Conservation (phyloP, 176 grass and related monocot species). For the Aegilops longissima region DNA sequence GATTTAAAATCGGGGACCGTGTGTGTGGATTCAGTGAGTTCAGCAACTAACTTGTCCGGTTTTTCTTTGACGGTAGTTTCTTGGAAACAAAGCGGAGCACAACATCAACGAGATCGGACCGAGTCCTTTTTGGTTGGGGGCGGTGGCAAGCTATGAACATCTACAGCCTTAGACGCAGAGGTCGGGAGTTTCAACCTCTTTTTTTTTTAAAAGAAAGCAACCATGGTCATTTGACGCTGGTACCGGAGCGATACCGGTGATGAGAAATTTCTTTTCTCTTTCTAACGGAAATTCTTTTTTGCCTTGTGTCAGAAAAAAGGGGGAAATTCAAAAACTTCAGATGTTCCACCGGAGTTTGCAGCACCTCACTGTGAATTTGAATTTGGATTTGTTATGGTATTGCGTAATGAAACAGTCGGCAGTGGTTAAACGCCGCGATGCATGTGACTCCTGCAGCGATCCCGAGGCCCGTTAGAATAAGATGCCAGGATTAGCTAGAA, state of each 20-base stretch:
- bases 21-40: conserved; percentile 24
- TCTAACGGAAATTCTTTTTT: too few relatives aligned
- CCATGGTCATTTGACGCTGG: too few relatives aligned
- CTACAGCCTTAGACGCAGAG: too few relatives aligned
- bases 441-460: conserved; percentile 42
- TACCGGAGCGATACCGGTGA: neutral
- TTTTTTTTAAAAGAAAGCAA: too few relatives aligned
- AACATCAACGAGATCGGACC: neutral
- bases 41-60: conserved; percentile 35
- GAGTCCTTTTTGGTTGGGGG: conserved; percentile 10
- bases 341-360: neutral
- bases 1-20: conserved; percentile 43
- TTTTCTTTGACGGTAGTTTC: conserved; percentile 30
- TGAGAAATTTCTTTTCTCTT: neutral
- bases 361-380: neutral
- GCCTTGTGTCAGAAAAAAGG: too few relatives aligned
- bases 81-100: neutral
- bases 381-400: neutral
- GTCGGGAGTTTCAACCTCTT: too few relatives aligned
- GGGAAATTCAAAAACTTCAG: neutral
- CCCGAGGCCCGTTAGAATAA: conserved; percentile 47
- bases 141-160: neutral
- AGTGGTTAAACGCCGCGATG: conserved; percentile 18
- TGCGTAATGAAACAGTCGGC: conserved; percentile 6
- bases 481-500: conserved; percentile 23